Evolutionary conservation across 225 moss, liverwort and hornwort genomes (phyloP).

Genomic region (Marchantia polymorpha): DNA sequence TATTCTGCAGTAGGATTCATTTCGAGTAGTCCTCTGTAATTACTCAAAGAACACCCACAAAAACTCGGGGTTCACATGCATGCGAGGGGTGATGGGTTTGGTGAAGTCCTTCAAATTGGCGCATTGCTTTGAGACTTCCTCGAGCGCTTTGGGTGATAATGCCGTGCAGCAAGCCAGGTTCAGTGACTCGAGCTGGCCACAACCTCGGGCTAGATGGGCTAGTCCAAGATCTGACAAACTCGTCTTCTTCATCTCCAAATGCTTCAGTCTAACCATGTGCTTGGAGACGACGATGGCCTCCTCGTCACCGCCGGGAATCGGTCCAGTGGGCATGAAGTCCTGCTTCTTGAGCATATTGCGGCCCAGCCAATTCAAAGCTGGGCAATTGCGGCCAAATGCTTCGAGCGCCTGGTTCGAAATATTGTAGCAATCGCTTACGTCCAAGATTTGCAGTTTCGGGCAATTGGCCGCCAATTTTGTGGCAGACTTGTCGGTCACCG

Average conservation of each 20-base stretch:
- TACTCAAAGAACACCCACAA: constrained; percentile 26
- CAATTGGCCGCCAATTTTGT: constrained; percentile 27
- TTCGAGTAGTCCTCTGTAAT: neutral
- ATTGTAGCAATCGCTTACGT: constrained; percentile 42
- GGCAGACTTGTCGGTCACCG: constrained; percentile 23
- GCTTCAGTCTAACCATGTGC: constrained; percentile 40
- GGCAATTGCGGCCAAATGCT: constrained; percentile 32
- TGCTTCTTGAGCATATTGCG: constrained; percentile 39
- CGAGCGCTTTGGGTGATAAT: constrained; percentile 31
- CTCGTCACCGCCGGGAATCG: constrained; percentile 33
- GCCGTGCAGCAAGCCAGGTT: constrained; percentile 36
- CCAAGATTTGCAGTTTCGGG: constrained; percentile 24
- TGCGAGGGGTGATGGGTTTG: constrained; percentile 33
- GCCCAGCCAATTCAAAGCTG: constrained; percentile 27
- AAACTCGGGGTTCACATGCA: constrained; percentile 29
- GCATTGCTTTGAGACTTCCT: constrained; percentile 30
- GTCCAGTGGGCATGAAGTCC: neutral
- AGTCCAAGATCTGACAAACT: constrained; percentile 37
- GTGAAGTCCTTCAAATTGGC: constrained; percentile 38
- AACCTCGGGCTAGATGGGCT: constrained; percentile 33
- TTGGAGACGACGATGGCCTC: constrained; percentile 44
- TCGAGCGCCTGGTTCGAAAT: constrained; percentile 33
- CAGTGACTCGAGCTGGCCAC: constrained; percentile 34
- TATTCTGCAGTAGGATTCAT: neutral
- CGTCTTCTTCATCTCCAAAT: constrained; percentile 48